phyloP scores from a whole-genome alignment of 164 flowering plant species.

The Malania oleifera region DNA sequence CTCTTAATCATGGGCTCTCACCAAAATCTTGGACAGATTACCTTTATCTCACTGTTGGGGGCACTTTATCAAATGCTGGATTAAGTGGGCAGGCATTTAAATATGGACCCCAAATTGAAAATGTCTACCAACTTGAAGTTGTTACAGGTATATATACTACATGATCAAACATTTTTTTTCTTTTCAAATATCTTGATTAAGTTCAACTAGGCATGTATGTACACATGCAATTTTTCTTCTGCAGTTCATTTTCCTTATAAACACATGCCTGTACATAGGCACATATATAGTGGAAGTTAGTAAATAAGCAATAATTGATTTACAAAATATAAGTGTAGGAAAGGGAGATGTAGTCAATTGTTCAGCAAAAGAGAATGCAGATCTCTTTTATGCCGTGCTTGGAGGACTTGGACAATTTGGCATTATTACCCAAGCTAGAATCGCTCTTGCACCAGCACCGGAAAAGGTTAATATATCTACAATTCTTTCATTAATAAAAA shows the following conservation, averaged over 20 bases:
- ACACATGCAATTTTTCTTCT: too few species aligned
- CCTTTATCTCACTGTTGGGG: slow-evolving; percentile 85
- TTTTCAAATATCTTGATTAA: too few species aligned
- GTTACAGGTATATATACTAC: slow-evolving; percentile 91
- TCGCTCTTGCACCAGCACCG: slow-evolving; percentile 77
- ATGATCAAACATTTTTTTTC: too few species aligned
- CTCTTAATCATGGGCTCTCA: slow-evolving; percentile 63
- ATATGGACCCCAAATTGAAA: slow-evolving; percentile 88
- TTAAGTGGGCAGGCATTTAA: slow-evolving; percentile 88
- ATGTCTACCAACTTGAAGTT: slow-evolving; percentile 77
- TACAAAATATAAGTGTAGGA: slow-evolving; percentile 67
- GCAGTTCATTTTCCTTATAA: too few species aligned
- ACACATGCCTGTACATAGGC: too few species aligned
- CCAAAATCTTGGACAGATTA: slow-evolving; percentile 99
- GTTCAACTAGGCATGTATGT: too few species aligned
- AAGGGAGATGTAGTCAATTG: slow-evolving; percentile 76
- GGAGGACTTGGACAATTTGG: slow-evolving; percentile 98
- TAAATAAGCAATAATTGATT: too few species aligned
- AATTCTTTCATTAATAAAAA: neutral
- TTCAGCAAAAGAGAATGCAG: slow-evolving; percentile 57
- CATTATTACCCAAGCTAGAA: slow-evolving; percentile 78
- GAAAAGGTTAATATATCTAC: slow-evolving; percentile 43
- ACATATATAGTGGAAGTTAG: too few species aligned
- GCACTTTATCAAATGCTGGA: slow-evolving; percentile 90
- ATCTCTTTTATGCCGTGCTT: slow-evolving; percentile 71